Conservation (phyloP, 2,329 filamentous ascomycete genomes). For the Trematosphaeria pertusa region DNA sequence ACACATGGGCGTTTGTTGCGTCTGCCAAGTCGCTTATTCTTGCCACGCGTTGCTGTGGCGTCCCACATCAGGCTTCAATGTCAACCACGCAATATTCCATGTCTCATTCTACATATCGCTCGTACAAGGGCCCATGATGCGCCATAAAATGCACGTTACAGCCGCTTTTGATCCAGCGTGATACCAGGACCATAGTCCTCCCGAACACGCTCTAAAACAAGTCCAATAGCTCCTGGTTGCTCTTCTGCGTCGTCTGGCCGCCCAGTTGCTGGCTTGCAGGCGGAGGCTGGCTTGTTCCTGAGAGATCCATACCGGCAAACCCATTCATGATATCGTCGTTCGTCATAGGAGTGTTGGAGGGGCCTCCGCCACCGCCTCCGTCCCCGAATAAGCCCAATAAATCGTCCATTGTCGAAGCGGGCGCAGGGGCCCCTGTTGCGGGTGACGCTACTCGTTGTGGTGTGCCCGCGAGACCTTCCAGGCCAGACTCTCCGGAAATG, state of each 20-base stretch:
- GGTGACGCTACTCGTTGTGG: conserved; percentile 74
- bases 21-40: conserved; percentile 17
- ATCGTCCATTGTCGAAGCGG: conserved; percentile 73
- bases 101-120: conserved; percentile 22
- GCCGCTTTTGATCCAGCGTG: conserved; percentile 18
- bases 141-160: conserved; percentile 23
- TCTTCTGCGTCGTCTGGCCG: conserved; percentile 60
- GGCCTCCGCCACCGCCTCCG: conserved; percentile 39
- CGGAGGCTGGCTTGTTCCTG: conserved; percentile 68
- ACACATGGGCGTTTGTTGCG: conserved; percentile 5
- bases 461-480: conserved; percentile 66
- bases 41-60: conserved; percentile 10
- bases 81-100: conserved; percentile 1
- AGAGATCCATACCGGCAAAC: conserved; percentile 81
- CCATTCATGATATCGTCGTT: conserved; percentile 75
- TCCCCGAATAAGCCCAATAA: conserved; percentile 73
- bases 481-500: conserved; percentile 54
- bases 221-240: conserved; percentile 63
- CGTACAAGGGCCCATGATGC: conserved; percentile 18
- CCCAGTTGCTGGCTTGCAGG: conserved; percentile 67
- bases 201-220: conserved; percentile 53
- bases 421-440: conserved; percentile 52
- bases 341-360: conserved; percentile 43
- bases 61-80: neutral
- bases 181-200: conserved; percentile 1